Base-by-base conservation (phyloP, 495 filamentous ascomycete genomes). In the Talaromyces proteolyticus region DNA sequence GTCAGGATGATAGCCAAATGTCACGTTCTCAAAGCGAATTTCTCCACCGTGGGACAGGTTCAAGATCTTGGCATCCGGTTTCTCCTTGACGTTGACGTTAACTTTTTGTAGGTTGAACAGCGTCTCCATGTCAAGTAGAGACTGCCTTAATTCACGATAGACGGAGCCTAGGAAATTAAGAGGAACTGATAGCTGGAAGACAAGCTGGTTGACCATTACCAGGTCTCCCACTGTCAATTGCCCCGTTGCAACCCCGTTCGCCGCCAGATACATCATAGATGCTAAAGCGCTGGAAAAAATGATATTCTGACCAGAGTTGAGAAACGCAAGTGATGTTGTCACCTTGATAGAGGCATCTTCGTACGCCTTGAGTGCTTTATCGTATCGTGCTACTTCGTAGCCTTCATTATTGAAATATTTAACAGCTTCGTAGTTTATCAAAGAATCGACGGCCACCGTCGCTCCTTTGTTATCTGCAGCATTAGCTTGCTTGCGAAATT, bases 381-480 rank as follows among this genome's bases (percentile, higher is more conserved):
- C 91, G 61, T 98, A 98, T 20, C 93, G 82, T 18, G 78, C 82
- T 39, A 93, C 87, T 65, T 98, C 93, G 55, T 89, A 96, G 57
- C 86, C 86, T 63, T 98, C 93, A 62, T 97, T 97, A 68, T 97
- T 98, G 77, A 98, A 98, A 73, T 97, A 96, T 70, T 97, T 97
- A 55, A 98, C 93, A 14, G 93, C 94, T 64, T 98, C 93, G 60
- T 96, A 97, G 68, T 97, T 97, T 72, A 98, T 95, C 25, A 98
- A 72, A 2, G 90, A 91, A 67, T 98, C 93, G 2, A 97, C 92
- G 1, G 92, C 93, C 24, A 96, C 89, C 0, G 92, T 97, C 8
- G 91, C 92, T 10, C 88, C 94, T 57, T 85, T 87, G 64, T 97
- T 98, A 60, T 98, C 93, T 1, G 94, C 93, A 7, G 89, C 91